Conservation (phyloP, 2,329 filamentous ascomycete genomes). For the Teratosphaeria zuluensis region DNA sequence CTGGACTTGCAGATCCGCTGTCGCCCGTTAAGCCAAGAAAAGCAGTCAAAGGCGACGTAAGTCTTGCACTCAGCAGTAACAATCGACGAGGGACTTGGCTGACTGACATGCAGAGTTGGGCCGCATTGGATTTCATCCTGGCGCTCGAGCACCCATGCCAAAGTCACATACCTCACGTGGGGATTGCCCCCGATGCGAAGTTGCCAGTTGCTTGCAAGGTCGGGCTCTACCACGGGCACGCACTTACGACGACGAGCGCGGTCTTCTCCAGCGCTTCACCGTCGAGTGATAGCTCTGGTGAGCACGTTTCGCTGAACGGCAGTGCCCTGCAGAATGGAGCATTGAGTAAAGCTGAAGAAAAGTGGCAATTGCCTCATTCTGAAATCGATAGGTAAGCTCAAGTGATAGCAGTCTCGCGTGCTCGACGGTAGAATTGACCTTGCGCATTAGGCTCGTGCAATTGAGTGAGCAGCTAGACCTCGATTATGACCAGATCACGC, state of each 20-base stretch:
- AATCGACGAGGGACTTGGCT: background rate
- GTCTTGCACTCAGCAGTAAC: background rate
- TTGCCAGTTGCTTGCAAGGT: slow-evolving; percentile 1
- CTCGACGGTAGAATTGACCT: background rate
- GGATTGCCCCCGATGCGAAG: slow-evolving; percentile 8
- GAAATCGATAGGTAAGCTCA: slow-evolving; percentile 17
- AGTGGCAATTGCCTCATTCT: slow-evolving; percentile 16
- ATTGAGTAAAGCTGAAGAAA: background rate
- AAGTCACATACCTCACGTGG: slow-evolving; percentile 10
- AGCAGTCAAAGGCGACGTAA: background rate
- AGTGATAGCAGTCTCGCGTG: too few relatives aligned
- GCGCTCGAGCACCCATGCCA: slow-evolving; percentile 16
- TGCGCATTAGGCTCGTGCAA: slow-evolving; percentile 9
- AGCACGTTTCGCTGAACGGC: background rate
- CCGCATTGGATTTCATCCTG: slow-evolving; percentile 18
- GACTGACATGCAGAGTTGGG: slow-evolving; percentile 6
- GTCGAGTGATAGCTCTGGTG: background rate
- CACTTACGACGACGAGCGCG: slow-evolving; percentile 9
- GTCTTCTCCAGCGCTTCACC: slow-evolving; percentile 11
- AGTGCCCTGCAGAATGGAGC: background rate
- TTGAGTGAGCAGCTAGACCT: slow-evolving; percentile 11
- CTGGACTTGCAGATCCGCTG: background rate
- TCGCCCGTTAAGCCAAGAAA: background rate
- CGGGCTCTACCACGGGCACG: slow-evolving; percentile 8
- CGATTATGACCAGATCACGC: slow-evolving; percentile 16